Percentiles rank a stretch among this genome's conserved stretches.
Conservation (phyloP, 345 rosid species). For the Crucihimalaya himalaica region DNA sequence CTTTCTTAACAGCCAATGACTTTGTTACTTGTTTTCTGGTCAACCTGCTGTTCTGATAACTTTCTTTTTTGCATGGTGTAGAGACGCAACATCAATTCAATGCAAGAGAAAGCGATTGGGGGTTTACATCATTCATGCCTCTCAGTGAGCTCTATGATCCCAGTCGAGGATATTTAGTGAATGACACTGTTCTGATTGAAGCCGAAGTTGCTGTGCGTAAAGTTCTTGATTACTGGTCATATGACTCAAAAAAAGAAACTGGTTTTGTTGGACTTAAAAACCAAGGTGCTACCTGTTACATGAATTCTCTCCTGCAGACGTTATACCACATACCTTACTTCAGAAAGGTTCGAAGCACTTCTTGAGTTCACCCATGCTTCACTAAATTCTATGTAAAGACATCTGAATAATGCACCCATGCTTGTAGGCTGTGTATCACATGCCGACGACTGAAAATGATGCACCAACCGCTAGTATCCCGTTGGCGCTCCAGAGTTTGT, state of each 20-base stretch:
- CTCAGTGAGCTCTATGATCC: slow-evolving; percentile 91
- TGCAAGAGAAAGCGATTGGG: slow-evolving; percentile 98
- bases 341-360: slow-evolving; percentile 66
- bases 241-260: slow-evolving; percentile 96
- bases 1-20: slow-evolving; percentile 11
- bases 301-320: slow-evolving; percentile 95
- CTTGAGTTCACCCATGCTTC: too few relatives aligned
- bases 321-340: slow-evolving; percentile 88
- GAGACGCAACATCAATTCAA: slow-evolving; percentile 96
- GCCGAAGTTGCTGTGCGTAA: slow-evolving; percentile 94
- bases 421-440: slow-evolving; percentile 93
- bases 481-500: slow-evolving; percentile 93
- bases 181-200: slow-evolving; percentile 78
- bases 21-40: slow-evolving; percentile 5
- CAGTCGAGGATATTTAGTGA: slow-evolving; percentile 69
- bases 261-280: slow-evolving; percentile 98
- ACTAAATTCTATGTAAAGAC: slow-evolving; percentile 2
- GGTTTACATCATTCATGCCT: slow-evolving; percentile 95
- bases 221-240: slow-evolving; percentile 88
- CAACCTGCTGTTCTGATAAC: slow-evolving; percentile 17
- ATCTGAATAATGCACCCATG: slow-evolving; percentile 24
- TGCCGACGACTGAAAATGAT: slow-evolving; percentile 99
- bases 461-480: slow-evolving; percentile 94
- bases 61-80: slow-evolving; percentile 41
- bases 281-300: slow-evolving; percentile 99